Percentiles rank a stretch among this genome's conserved stretches.
phyloP scores from a whole-genome alignment of 108 stramenopile species.

The Pelagomonas calceolata region DNA sequence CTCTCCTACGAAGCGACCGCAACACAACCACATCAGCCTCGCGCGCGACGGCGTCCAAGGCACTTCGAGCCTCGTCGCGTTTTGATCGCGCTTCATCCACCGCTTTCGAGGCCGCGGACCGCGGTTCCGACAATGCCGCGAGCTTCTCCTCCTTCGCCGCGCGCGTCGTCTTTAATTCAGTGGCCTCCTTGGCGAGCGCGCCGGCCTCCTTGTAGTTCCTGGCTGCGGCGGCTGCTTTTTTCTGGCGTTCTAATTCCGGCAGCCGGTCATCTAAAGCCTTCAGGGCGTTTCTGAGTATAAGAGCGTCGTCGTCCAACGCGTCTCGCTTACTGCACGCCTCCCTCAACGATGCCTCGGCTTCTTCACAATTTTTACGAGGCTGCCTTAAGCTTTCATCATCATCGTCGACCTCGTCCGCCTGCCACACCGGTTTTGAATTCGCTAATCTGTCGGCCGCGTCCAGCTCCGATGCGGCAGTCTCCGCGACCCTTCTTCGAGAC shows the following conservation, averaged over 20 bases:
- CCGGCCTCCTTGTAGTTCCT: constrained; percentile 19
- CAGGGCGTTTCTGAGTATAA: no score
- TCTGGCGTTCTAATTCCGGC: constrained; percentile 1
- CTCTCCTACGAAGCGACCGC: neutral
- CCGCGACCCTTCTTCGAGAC: neutral
- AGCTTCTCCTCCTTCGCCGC: neutral
- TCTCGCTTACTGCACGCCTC: neutral
- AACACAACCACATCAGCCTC: neutral
- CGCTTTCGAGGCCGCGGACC: neutral
- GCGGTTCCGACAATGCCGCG: neutral
- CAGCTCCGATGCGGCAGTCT: neutral
- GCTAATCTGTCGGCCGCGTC: neutral
- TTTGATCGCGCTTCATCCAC: neutral
- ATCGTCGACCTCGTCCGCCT: neutral
- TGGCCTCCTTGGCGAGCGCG: constrained; percentile 2
- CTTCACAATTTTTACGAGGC: neutral
- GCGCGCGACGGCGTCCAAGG: neutral
- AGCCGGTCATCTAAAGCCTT: neutral
- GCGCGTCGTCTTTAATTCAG: neutral
- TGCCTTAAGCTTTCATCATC: neutral
- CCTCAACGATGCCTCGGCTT: neutral
- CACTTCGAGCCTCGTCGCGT: neutral
- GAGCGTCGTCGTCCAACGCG: neutral
- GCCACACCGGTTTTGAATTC: neutral
- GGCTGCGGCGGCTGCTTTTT: constrained; percentile 6